Conservation (phyloP, 139 green algal species). For the Ettlia oleoabundans region DNA sequence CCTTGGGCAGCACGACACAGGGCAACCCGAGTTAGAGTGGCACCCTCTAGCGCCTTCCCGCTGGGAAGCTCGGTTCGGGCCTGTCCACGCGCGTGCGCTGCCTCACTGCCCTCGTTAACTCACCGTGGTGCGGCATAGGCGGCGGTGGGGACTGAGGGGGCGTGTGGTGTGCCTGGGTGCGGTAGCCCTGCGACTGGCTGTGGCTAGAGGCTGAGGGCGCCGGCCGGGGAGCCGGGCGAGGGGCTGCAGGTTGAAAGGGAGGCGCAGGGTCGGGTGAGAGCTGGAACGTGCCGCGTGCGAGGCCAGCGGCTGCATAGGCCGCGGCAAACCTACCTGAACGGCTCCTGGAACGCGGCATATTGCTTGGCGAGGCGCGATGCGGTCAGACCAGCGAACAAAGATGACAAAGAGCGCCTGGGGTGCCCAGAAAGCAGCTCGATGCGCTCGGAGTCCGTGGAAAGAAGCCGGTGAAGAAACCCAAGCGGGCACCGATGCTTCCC, state of each 20-base stretch:
- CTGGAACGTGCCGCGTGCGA: no score
- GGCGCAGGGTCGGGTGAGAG: no score
- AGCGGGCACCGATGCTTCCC: no score
- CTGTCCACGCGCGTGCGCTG: neutral
- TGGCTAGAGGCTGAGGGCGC: neutral
- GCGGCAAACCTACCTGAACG: neutral
- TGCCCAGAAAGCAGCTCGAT: no score
- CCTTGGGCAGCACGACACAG: no score
- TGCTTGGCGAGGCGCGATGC: neutral
- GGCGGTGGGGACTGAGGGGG: constrained; percentile 12
- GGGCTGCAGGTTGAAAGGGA: no score
- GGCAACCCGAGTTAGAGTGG: no score
- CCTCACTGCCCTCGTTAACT: neutral
- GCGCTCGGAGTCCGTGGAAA: no score
- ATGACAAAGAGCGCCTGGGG: neutral
- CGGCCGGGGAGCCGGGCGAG: constrained; percentile 10
- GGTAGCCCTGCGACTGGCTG: neutral
- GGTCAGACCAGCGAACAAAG: neutral
- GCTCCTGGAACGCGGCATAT: neutral
- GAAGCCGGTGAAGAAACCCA: no score
- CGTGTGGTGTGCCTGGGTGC: constrained; percentile 1
- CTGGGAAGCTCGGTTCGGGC: neutral
- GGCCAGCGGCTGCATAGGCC: neutral
- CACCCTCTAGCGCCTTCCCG: neutral
- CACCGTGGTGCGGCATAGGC: constrained; percentile 28